phyloP scores from a whole-genome alignment of 805 yeast species.

The Wickerhamiella azyma region DNA sequence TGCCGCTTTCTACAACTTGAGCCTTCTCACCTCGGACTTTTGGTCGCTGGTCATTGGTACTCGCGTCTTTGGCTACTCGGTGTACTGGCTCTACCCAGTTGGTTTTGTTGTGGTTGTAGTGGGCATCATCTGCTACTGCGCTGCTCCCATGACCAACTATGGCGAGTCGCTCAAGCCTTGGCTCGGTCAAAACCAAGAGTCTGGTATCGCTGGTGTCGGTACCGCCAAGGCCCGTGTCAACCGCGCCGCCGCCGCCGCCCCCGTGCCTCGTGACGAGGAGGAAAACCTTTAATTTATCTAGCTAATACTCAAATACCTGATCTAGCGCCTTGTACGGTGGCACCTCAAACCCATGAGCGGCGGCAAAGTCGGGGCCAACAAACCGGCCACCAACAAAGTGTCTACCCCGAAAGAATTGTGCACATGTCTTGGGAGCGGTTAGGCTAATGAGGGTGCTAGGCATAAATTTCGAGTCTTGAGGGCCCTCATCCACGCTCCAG shows the following conservation, averaged over 20 bases:
- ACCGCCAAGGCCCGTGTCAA: slow-evolving; percentile 17
- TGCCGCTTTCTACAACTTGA: slow-evolving; percentile 34
- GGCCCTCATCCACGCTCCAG: slow-evolving; percentile 92
- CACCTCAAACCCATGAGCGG: slow-evolving; percentile 55
- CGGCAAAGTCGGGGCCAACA: slow-evolving; percentile 50
- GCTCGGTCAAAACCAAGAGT: slow-evolving; percentile 26
- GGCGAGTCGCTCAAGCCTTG: slow-evolving; percentile 34
- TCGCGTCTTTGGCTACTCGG: slow-evolving; percentile 32
- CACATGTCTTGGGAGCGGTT: slow-evolving; percentile 91
- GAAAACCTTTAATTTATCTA: neutral
- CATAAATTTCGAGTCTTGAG: slow-evolving; percentile 34
- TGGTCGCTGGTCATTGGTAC: slow-evolving; percentile 35
- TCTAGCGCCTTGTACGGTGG: slow-evolving; percentile 46
- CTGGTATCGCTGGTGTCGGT: slow-evolving; percentile 27
- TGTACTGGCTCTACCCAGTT: slow-evolving; percentile 34
- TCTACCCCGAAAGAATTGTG: slow-evolving; percentile 36
- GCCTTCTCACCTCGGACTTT: slow-evolving; percentile 32
- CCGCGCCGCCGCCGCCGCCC: neutral
- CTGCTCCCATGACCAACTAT: slow-evolving; percentile 23
- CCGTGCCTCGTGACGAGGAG: neutral
- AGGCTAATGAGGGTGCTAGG: slow-evolving; percentile 66
- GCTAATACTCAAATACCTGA: slow-evolving; percentile 33
- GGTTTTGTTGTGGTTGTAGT: slow-evolving; percentile 32
- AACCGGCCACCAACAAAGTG: slow-evolving; percentile 92
- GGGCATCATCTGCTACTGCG: slow-evolving; percentile 31